A percentile compares a stretch with the other conserved stretches of the same genome.
Conservation (phyloP, 2,329 filamentous ascomycete genomes). For the Monosporascus ibericus region DNA sequence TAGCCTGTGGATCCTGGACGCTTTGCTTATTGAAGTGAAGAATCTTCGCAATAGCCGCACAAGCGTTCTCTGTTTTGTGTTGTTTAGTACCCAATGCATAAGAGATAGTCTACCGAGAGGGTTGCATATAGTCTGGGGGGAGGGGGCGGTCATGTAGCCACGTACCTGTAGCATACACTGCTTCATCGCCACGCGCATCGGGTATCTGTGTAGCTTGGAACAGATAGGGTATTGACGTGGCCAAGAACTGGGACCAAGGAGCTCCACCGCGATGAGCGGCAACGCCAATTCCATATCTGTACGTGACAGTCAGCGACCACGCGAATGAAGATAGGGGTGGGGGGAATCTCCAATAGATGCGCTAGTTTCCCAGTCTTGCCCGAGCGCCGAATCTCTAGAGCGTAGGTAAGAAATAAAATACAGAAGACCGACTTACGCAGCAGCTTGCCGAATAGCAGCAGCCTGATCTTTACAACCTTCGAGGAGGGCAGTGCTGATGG, state of each 20-base stretch:
- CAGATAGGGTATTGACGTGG: conserved; percentile 69
- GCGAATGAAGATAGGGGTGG: too few species aligned
- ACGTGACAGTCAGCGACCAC: background rate
- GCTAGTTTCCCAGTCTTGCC: too few species aligned
- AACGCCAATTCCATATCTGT: conserved; percentile 77
- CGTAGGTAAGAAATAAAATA: background rate
- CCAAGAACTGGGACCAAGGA: conserved; percentile 82
- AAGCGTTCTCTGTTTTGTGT: conserved; percentile 67
- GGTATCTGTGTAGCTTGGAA: conserved; percentile 80
- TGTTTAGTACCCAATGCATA: background rate
- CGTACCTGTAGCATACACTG: conserved; percentile 75
- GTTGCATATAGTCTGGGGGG: background rate
- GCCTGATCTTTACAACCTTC: conserved; percentile 80
- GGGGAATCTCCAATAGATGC: too few species aligned
- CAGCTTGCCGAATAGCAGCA: conserved; percentile 89
- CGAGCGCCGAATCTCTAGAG: too few species aligned
- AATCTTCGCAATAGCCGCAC: conserved; percentile 93
- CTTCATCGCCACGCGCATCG: conserved; percentile 81
- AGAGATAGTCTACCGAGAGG: background rate
- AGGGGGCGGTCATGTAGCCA: background rate
- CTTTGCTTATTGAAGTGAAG: conserved; percentile 80
- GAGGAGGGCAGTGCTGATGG: conserved; percentile 82
- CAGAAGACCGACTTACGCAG: conserved; percentile 50
- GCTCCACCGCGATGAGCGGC: conserved; percentile 88
- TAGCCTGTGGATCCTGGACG: conserved; percentile 67